These are phyloP conservation scores for Fusarium sp. DNA, from an alignment of 2,329 filamentous ascomycete genomes.

Conservation along the genomic window DNA sequence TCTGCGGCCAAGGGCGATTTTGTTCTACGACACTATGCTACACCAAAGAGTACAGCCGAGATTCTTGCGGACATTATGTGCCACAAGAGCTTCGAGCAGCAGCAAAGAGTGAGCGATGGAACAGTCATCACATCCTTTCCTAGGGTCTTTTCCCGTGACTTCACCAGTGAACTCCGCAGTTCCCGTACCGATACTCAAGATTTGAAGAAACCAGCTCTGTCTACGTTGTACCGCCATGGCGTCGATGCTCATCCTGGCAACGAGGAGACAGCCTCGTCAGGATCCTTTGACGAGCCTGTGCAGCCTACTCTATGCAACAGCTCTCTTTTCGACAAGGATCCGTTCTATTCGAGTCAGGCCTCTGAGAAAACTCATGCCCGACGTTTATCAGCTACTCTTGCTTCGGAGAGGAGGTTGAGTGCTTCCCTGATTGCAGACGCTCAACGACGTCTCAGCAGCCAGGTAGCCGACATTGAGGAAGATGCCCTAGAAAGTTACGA, in stretches of 20 bases:
- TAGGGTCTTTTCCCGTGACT: conserved; percentile 45
- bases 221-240: conserved; percentile 43
- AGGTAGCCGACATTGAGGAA: conserved; percentile 11
- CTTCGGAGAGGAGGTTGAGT: conserved; percentile 34
- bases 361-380: neutral
- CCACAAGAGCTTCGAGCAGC: conserved; percentile 25
- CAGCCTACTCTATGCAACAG: conserved; percentile 24
- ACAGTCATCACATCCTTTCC: conserved; percentile 50
- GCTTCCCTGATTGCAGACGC: conserved; percentile 39
- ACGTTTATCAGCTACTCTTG: neutral
- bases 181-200: conserved; percentile 36
- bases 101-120: conserved; percentile 29
- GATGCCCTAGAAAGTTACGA: conserved; percentile 18
- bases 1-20: conserved; percentile 18
- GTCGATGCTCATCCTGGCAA: conserved; percentile 46
- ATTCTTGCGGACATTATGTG: conserved; percentile 35
- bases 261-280: conserved; percentile 5
- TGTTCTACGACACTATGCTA: conserved; percentile 36
- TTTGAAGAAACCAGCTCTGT: neutral
- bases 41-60: conserved; percentile 28
- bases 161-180: conserved; percentile 48
- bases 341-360: conserved; percentile 28
- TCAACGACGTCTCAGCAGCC: conserved; percentile 43
- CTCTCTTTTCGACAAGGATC: conserved; percentile 38
- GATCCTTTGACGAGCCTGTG: conserved; percentile 18